Evolutionary conservation across 768 basidiomycete genomes (phyloP).

Genomic region (Phanerochaete carnosa): DNA sequence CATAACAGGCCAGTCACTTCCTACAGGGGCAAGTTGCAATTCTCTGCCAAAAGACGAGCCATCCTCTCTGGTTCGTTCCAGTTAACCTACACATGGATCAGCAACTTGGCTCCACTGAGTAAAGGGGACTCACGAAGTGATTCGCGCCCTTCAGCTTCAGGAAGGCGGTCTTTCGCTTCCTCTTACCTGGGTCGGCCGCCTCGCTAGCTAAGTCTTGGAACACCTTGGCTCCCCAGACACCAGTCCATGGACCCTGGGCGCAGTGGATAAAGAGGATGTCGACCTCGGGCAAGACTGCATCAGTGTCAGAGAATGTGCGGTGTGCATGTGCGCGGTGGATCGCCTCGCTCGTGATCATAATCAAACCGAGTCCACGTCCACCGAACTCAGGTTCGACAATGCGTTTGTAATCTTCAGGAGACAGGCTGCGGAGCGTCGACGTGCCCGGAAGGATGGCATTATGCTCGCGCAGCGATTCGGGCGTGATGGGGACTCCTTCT

Average conservation of each 20-base stretch:
- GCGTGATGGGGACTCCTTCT: not conserved
- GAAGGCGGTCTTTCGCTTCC: not conserved
- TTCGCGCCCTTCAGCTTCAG: conserved; percentile 11
- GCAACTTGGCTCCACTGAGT: not conserved
- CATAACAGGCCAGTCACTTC: no score
- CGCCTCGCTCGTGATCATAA: not conserved
- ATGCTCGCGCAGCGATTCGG: not conserved
- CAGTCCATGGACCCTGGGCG: not conserved
- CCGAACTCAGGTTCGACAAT: not conserved
- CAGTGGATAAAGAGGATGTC: conserved; percentile 11
- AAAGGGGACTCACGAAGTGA: conserved; percentile 14
- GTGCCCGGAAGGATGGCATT: not conserved
- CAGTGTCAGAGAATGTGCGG: conserved; percentile 5
- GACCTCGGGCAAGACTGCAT: conserved; percentile 6
- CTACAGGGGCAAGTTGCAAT: no score
- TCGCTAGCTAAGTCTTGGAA: not conserved
- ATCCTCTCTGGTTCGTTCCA: conserved; percentile 7
- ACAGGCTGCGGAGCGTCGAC: not conserved
- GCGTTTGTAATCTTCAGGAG: not conserved
- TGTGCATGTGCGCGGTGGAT: not conserved
- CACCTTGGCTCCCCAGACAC: conserved; percentile 1
- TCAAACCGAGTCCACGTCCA: no score
- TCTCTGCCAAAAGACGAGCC: not conserved
- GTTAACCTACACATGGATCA: not conserved
- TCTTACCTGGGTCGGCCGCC: not conserved